Conservation (phyloP, 2,329 filamentous ascomycete genomes). For the Monosporascus sp. region DNA sequence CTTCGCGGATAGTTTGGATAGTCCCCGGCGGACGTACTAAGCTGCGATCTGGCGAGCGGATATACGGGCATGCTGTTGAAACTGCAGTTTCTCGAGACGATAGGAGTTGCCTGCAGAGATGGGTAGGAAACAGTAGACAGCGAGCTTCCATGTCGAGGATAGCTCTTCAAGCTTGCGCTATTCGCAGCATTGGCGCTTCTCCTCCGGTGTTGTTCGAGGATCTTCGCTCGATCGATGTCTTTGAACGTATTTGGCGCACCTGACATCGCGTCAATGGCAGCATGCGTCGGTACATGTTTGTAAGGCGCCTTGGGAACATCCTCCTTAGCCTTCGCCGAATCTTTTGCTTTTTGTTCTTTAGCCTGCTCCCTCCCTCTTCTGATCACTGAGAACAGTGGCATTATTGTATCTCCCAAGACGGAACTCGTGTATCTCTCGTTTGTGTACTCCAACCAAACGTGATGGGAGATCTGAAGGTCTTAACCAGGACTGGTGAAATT, state of each 20-base stretch:
- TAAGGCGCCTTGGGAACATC: constrained; percentile 42
- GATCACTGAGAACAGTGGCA: constrained; percentile 55
- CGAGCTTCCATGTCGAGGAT: constrained; percentile 42
- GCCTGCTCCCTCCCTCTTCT: constrained; percentile 47
- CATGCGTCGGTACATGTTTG: constrained; percentile 57
- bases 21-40: constrained; percentile 10
- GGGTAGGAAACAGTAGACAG: constrained; percentile 44
- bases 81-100: constrained; percentile 36
- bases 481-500: no score
- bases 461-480: no score
- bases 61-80: constrained; percentile 32
- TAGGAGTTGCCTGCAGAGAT: constrained; percentile 32
- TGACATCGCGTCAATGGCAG: constrained; percentile 51
- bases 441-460: no score
- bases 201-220: constrained; percentile 45
- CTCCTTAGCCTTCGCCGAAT: constrained; percentile 40
- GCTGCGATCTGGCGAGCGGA: constrained; percentile 15
- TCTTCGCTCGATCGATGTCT: constrained; percentile 38
- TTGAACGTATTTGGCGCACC: constrained; percentile 49
- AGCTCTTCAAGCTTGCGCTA: constrained; percentile 22
- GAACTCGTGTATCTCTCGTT: no score
- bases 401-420: constrained; percentile 18
- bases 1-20: constrained; percentile 12
- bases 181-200: constrained; percentile 43
- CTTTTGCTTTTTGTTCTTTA: constrained; percentile 47